phyloP scores from a whole-genome alignment of 2,329 filamentous ascomycete species.

The Lecanicillium sp. region DNA sequence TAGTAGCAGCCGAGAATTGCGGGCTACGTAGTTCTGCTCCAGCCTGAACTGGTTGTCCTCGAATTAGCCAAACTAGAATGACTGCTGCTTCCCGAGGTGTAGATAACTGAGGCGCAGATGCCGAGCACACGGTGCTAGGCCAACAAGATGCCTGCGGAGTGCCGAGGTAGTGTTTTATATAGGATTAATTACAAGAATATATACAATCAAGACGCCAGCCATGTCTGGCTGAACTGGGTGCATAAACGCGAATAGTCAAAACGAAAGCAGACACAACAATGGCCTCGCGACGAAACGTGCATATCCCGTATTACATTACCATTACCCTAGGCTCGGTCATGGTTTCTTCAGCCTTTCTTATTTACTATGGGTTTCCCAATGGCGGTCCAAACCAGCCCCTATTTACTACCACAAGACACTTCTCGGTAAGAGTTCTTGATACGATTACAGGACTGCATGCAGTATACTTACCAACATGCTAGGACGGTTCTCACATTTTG shows the following conservation, averaged over 20 bases:
- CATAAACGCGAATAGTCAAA: not conserved
- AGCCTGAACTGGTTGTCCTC: too few species aligned
- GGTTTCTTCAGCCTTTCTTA: not conserved
- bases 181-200: too few species aligned
- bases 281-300: not conserved
- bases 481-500: not conserved
- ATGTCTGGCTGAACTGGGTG: too few species aligned
- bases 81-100: too few species aligned
- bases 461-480: not conserved
- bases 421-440: not conserved
- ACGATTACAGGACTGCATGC: not conserved
- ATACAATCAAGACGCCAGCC: too few species aligned
- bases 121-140: too few species aligned
- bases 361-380: not conserved
- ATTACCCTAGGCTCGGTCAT: not conserved
- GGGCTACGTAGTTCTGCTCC: too few species aligned
- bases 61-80: too few species aligned
- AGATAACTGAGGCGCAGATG: too few species aligned
- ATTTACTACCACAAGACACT: not conserved
- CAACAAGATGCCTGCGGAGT: too few species aligned
- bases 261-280: not conserved
- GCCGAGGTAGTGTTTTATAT: too few species aligned
- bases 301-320: not conserved
- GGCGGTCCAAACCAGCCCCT: not conserved
- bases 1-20: too few species aligned